These are phyloP conservation scores for Aspergillus sclerotioniger DNA, from an alignment of 495 filamentous ascomycete genomes.

Conservation along the genomic window DNA sequence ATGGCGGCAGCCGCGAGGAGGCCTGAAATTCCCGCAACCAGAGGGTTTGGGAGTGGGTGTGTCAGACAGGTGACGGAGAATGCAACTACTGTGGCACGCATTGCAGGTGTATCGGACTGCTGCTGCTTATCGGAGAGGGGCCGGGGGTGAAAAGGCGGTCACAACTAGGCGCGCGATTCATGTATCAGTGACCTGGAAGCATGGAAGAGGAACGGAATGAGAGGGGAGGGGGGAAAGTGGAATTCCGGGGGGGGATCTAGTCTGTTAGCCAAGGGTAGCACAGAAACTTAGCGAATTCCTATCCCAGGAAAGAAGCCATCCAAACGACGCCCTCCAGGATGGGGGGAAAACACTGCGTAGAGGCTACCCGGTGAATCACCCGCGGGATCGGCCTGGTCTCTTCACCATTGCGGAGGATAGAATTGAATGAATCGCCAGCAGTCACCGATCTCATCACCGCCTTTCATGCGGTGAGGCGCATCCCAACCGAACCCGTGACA, in stretches of 20 bases:
- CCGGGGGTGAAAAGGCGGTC: constrained; percentile 1
- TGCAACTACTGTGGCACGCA: not conserved
- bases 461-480: constrained; percentile 47
- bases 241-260: not conserved
- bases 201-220: not conserved
- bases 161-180: not conserved
- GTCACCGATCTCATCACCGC: constrained; percentile 42
- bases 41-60: no score
- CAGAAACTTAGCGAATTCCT: not conserved
- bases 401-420: no score
- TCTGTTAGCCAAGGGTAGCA: not conserved
- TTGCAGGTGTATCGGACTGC: not conserved
- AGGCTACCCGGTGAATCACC: no score
- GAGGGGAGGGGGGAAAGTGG: not conserved
- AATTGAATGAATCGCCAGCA: no score
- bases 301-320: no score
- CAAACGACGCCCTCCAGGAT: no score
- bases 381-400: no score
- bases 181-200: not conserved
- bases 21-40: constrained; percentile 2
- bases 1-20: constrained; percentile 1
- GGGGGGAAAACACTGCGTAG: no score
- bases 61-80: not conserved
- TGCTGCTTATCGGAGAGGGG: not conserved
- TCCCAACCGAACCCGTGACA: constrained; percentile 24